Base-by-base conservation (phyloP, 352 stramenopile species). In the Achlya hypogyna region DNA sequence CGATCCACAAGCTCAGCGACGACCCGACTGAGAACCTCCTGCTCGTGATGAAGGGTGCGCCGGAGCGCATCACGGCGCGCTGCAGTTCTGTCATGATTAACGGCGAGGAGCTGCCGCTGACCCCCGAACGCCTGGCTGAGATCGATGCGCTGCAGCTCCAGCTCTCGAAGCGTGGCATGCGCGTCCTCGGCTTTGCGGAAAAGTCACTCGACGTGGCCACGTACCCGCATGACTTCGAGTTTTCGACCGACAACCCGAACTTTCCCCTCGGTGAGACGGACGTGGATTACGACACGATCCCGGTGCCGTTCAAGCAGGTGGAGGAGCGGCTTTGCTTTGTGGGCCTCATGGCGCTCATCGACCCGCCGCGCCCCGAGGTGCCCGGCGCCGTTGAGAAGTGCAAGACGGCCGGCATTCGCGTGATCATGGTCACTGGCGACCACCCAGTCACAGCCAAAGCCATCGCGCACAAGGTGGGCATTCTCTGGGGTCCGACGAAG, bases 1-100 rank as follows among this genome's bases (percentile, higher is more conserved):
- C 58, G 42, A 69, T 69, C 51, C 53, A 70, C 40, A 63, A 52
- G 71, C 63, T 29, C 34, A 60, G 74, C 16, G 69, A 72, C 12
- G 53, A 69, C 25, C 62, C 64, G 25, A 25, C 58, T 22, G 25
- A 65, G 32, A 58, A 71, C 16, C 18, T 71, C 5, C 32, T 75
- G 16, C 20, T 78, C 10, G 68, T 95, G 51, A 89, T 97, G 71
- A 98, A 98, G 77, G 92, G 92, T 68, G 92, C 89, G 6, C 91
- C 91, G 22, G 90, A 97, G 71, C 77, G 81, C 25, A 90, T 98
- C 70, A 69, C 97, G 28, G 64, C 75, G 25, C 69, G 86, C 31
- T 98, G 93, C 74, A 78, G 71, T 22, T 77, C 79, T 16, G 72
- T 85, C 38, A 71, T 93, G 69, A 32, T 82, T 27, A 82, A 93